Percentiles rank a stretch among this genome's conserved stretches.
phyloP scores from a whole-genome alignment of 352 stramenopile genomes.

The Thalassiosira mediterranea region DNA sequence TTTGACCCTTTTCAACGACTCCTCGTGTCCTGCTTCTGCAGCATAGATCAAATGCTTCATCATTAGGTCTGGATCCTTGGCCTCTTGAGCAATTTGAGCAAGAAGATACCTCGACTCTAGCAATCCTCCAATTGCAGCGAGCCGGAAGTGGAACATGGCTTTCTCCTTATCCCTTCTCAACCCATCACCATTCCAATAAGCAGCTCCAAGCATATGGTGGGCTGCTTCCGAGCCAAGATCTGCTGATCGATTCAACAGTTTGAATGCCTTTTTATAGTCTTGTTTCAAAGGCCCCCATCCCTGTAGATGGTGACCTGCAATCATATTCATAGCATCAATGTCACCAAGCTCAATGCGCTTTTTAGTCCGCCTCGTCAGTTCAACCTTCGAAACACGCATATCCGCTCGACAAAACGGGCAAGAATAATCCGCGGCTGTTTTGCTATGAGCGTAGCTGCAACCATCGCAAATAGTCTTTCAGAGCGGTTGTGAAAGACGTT shows the following conservation, averaged over 20 bases:
- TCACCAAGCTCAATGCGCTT: slow-evolving; percentile 5
- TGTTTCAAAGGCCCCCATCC: not conserved
- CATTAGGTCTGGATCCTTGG: not conserved
- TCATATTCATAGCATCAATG: not conserved
- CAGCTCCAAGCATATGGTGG: not conserved
- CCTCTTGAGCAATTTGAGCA: not conserved
- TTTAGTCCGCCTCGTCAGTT: not conserved
- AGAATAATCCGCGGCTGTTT: not conserved
- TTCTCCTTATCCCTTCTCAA: slow-evolving; percentile 3
- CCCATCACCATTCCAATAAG: not conserved
- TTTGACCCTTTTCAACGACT: slow-evolving; percentile 12
- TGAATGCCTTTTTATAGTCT: slow-evolving; percentile 2
- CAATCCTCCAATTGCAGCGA: slow-evolving; percentile 19
- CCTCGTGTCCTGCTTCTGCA: slow-evolving; percentile 12
- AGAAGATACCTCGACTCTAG: slow-evolving; percentile 1
- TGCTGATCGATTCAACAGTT: not conserved
- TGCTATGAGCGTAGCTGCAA: not conserved
- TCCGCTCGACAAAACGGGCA: not conserved
- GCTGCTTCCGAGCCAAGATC: slow-evolving; percentile 8
- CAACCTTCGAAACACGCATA: not conserved
- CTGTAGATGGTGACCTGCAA: not conserved
- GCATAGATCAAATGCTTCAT: slow-evolving; percentile 25
- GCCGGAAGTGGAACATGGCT: not conserved
- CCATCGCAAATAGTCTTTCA: slow-evolving; percentile 6
- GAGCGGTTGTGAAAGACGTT: not conserved